Percentiles rank a stretch among this genome's conserved stretches.
Conservation (phyloP, 2,329 filamentous ascomycete species). For the Neonectria faginata region DNA sequence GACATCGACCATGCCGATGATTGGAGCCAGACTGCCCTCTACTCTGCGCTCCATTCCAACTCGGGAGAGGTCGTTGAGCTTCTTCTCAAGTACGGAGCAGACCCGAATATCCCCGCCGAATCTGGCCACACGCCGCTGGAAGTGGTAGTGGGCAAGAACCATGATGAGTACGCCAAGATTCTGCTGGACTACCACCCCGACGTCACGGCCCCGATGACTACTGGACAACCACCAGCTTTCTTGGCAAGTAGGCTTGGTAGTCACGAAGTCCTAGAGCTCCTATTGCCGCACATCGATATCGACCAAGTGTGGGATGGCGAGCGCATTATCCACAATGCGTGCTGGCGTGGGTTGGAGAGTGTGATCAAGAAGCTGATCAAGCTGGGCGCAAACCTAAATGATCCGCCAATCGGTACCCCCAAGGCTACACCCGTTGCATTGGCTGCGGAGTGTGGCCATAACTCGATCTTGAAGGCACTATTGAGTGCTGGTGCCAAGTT, state of each 20-base stretch:
- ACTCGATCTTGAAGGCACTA: conserved; percentile 25
- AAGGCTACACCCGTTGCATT: conserved; percentile 34
- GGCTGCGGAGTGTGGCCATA: conserved; percentile 24
- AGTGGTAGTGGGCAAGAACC: conserved; percentile 25
- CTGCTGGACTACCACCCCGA: conserved; percentile 30
- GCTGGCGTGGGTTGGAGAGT: conserved; percentile 28
- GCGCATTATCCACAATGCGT: conserved; percentile 32
- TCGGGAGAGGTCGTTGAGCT: conserved; percentile 26
- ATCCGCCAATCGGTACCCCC: conserved; percentile 25
- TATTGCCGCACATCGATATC: conserved; percentile 31
- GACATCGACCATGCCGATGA: conserved; percentile 27
- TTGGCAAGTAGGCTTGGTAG: conserved; percentile 26
- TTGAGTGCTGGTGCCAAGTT: conserved; percentile 29
- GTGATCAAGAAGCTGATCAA: conserved; percentile 34
- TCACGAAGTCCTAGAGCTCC: conserved; percentile 25
- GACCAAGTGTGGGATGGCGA: conserved; percentile 27
- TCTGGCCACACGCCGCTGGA: conserved; percentile 30
- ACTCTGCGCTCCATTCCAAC: conserved; percentile 26
- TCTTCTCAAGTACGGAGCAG: conserved; percentile 32
- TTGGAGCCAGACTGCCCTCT: conserved; percentile 35
- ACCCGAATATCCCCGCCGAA: conserved; percentile 27
- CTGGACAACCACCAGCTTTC: conserved; percentile 30
- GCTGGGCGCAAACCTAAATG: conserved; percentile 29
- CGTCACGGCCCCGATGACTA: conserved; percentile 20
- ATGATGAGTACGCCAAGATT: conserved; percentile 27